Evolutionary conservation across 2,329 filamentous ascomycete species (phyloP).

Genomic region (Ceratocystis variospora): DNA sequence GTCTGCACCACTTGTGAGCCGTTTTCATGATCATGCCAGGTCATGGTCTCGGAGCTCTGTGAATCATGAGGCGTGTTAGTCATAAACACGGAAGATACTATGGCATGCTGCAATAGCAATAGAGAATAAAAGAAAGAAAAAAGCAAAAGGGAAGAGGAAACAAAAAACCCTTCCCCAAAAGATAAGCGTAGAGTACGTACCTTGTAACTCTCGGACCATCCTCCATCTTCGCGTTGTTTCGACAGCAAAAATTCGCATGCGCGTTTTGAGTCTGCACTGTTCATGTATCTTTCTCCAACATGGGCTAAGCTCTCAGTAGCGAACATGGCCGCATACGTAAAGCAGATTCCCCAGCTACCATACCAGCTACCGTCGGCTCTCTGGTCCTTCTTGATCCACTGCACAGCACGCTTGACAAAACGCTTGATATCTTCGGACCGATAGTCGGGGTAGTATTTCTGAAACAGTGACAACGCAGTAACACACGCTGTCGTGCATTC

Average conservation of each 20-base stretch:
- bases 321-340: conserved; percentile 95
- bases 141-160: not conserved
- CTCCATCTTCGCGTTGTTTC: conserved; percentile 76
- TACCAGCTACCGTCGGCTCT: conserved; percentile 86
- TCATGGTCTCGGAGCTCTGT: conserved; percentile 60
- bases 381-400: conserved; percentile 73
- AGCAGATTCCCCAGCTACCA: conserved; percentile 95
- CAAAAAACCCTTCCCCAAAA: too few relatives aligned
- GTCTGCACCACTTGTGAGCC: conserved; percentile 88
- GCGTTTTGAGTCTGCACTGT: conserved; percentile 52
- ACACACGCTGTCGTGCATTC: conserved; percentile 95
- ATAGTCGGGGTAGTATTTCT: conserved; percentile 68
- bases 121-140: not conserved
- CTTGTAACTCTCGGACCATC: conserved; percentile 91
- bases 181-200: conserved; percentile 28
- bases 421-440: conserved; percentile 57
- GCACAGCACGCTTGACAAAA: conserved; percentile 60
- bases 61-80: conserved; percentile 12
- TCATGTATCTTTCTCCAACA: conserved; percentile 68
- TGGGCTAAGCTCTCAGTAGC: conserved; percentile 73
- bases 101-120: too few relatives aligned
- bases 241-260: conserved; percentile 78
- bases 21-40: conserved; percentile 59
- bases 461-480: conserved; percentile 72
- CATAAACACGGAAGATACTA: not conserved